These are phyloP conservation scores for Ophioceras dolichostomum DNA, from an alignment of 2,329 filamentous ascomycete species.

Conservation along the genomic window DNA sequence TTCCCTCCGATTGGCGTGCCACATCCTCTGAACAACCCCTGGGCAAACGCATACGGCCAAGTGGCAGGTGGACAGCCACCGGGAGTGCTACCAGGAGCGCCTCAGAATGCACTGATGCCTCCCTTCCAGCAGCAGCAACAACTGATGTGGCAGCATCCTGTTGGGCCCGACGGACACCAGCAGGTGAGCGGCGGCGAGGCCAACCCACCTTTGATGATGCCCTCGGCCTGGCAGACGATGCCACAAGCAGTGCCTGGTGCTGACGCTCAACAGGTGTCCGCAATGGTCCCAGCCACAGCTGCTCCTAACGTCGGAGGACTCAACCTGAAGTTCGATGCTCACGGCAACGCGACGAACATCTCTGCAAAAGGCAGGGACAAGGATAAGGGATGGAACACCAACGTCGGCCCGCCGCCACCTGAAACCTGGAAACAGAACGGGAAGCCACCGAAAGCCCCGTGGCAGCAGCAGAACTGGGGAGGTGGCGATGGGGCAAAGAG, in stretches of 20 bases:
- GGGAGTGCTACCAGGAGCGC: background rate
- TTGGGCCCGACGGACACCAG: background rate
- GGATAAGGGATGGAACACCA: slow-evolving; percentile 11
- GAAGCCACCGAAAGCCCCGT: background rate
- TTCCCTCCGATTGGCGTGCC: slow-evolving; percentile 28
- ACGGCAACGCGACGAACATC: background rate
- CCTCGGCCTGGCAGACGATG: slow-evolving; percentile 4
- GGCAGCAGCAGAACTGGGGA: background rate
- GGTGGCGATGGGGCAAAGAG: slow-evolving; percentile 1
- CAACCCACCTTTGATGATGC: background rate
- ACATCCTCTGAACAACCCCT: slow-evolving; percentile 29
- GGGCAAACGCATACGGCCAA: slow-evolving; percentile 22
- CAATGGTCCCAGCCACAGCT: background rate
- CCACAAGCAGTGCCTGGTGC: background rate
- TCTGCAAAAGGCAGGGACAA: slow-evolving; percentile 5
- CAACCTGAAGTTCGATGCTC: slow-evolving; percentile 1
- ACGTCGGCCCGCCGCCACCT: slow-evolving; percentile 13
- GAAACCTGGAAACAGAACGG: background rate
- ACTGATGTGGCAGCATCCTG: background rate
- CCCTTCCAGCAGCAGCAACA: background rate
- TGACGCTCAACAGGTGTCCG: background rate
- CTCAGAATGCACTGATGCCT: background rate
- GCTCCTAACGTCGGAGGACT: background rate
- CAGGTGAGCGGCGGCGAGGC: background rate
- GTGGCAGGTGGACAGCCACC: slow-evolving; percentile 7